Percentiles rank a stretch among this genome's conserved stretches.
Conservation (phyloP, 78 protist genomes). For the Bodo saltans region DNA sequence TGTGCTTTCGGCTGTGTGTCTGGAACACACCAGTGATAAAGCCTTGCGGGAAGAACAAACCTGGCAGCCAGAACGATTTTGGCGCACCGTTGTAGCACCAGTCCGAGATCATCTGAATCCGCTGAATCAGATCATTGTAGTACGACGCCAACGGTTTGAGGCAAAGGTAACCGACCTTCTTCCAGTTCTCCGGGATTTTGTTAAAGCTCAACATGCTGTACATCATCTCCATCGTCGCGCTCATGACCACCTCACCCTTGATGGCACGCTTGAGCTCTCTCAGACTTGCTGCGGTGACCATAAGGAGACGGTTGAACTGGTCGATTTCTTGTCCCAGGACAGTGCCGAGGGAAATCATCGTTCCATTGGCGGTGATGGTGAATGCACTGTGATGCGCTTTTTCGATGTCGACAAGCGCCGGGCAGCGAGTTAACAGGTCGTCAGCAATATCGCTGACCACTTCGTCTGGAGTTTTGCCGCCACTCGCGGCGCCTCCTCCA, state of each 20-base stretch:
- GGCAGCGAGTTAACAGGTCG: conserved; percentile 24
- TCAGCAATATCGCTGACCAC: conserved; percentile 30
- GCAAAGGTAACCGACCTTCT: conserved; percentile 50
- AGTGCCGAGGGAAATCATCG: conserved; percentile 47
- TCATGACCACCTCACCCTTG: conserved; percentile 70
- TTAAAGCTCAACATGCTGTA: conserved; percentile 14
- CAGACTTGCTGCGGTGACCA: conserved; percentile 3
- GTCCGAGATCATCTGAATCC: conserved; percentile 42
- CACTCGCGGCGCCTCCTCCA: background rate
- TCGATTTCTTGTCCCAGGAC: conserved; percentile 65
- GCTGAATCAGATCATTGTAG: conserved; percentile 49
- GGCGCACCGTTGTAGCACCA: conserved; percentile 73
- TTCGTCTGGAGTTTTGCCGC: conserved; percentile 34
- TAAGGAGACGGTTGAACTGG: conserved; percentile 69
- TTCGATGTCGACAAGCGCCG: conserved; percentile 1
- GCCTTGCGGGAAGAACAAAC: conserved; percentile 85
- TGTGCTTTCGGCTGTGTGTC: conserved; percentile 43
- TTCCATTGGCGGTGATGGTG: conserved; percentile 22
- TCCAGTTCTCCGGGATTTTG: conserved; percentile 48
- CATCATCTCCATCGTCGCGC: conserved; percentile 60
- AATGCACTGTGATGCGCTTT: conserved; percentile 21
- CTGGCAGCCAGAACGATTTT: conserved; percentile 63
- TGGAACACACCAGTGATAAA: conserved; percentile 33
- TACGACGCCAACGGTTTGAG: conserved; percentile 68
- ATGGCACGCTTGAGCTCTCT: conserved; percentile 48